Evolutionary conservation across 2,329 filamentous ascomycete genomes (phyloP).

Genomic region (Aureobasidium pullulans): DNA sequence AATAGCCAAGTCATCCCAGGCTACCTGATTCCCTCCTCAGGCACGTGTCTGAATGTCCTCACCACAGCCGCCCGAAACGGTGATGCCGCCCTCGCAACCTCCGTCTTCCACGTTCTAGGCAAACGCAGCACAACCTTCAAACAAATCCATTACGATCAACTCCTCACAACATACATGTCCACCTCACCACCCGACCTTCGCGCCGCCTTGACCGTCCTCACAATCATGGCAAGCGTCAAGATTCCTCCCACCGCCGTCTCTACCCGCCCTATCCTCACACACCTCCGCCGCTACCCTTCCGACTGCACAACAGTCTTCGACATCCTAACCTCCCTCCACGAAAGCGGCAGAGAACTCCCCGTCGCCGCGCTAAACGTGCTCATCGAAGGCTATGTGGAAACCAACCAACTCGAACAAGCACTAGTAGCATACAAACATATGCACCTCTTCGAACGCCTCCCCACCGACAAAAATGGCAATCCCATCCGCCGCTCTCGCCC

Average conservation of each 20-base stretch:
- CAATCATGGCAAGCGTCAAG: conserved; percentile 63
- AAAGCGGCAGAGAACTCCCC: conserved; percentile 43
- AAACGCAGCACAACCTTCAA: conserved; percentile 51
- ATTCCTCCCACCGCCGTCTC: conserved; percentile 50
- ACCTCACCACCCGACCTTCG: conserved; percentile 48
- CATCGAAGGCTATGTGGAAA: conserved; percentile 44
- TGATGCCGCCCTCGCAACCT: conserved; percentile 61
- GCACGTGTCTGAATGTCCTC: conserved; percentile 61
- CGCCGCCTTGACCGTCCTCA: conserved; percentile 61
- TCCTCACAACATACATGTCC: conserved; percentile 62
- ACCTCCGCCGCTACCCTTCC: conserved; percentile 43
- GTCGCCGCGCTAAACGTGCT: conserved; percentile 44
- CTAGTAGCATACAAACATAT: conserved; percentile 56
- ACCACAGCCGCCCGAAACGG: conserved; percentile 62
- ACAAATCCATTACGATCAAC: conserved; percentile 68
- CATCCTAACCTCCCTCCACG: conserved; percentile 50
- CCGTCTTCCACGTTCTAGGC: conserved; percentile 60
- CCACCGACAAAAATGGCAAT: background rate
- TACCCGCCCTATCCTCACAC: conserved; percentile 55
- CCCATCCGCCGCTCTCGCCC: conserved; percentile 15
- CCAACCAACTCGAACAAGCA: conserved; percentile 41
- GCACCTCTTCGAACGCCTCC: conserved; percentile 33
- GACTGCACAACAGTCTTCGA: conserved; percentile 48
- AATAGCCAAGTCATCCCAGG: conserved; percentile 51
- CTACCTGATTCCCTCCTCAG: conserved; percentile 57